Evolutionary conservation across 1,284 basidiomycete genomes (phyloP).

Genomic region (Trametes sp.): DNA sequence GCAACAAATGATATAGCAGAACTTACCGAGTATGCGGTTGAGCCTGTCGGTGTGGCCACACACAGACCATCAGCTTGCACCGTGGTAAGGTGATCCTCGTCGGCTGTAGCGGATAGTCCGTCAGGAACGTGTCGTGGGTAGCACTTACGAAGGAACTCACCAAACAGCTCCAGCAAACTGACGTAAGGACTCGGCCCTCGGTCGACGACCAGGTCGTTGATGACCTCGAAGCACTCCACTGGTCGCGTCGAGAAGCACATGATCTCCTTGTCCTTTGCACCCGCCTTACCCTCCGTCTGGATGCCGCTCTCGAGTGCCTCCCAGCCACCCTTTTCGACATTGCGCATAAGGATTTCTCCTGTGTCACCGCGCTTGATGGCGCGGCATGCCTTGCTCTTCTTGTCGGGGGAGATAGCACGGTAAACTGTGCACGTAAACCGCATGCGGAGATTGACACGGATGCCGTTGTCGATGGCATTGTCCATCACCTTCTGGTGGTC

Average conservation of each 20-base stretch:
- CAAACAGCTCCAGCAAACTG: conserved; percentile 94
- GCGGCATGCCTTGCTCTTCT: conserved; percentile 68
- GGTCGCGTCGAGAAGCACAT: conserved; percentile 97
- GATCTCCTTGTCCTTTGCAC: conserved; percentile 91
- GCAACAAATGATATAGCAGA: background rate
- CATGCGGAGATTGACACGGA: conserved; percentile 98
- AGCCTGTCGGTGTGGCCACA: conserved; percentile 96
- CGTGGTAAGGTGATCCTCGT: conserved; percentile 99
- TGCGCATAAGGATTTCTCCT: conserved; percentile 94
- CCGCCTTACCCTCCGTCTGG: conserved; percentile 48
- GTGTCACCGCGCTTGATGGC: conserved; percentile 92
- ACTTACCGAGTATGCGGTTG: conserved; percentile 95
- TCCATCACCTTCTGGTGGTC: conserved; percentile 91
- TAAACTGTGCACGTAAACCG: conserved; percentile 99
- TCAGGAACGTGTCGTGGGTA: background rate
- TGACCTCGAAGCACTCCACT: conserved; percentile 96
- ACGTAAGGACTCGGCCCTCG: conserved; percentile 98
- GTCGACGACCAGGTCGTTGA: conserved; percentile 98
- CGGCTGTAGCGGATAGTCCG: conserved; percentile 60
- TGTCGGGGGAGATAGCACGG: conserved; percentile 81
- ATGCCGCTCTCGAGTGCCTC: conserved; percentile 87
- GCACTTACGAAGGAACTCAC: conserved; percentile 55
- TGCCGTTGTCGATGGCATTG: conserved; percentile 90
- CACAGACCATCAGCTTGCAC: conserved; percentile 98
- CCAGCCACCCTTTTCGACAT: conserved; percentile 90